Evolutionary conservation across 345 rosid species (phyloP).

Genomic region (Salix brachista): DNA sequence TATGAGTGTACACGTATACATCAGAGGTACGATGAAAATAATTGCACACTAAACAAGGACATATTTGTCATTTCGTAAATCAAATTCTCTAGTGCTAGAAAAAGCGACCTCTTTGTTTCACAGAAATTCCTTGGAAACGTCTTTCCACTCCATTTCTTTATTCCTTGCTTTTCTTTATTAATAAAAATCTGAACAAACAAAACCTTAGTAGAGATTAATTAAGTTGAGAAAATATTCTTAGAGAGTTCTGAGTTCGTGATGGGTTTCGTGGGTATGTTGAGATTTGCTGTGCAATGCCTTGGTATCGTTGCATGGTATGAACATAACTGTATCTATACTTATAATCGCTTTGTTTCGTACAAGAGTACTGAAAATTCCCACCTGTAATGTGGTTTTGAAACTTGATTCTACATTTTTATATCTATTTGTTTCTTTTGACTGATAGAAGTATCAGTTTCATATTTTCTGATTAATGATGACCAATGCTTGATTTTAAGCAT

Average conservation of each 20-base stretch:
- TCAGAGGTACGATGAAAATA: not conserved
- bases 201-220: not conserved
- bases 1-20: no score
- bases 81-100: not conserved
- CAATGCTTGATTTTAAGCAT: not conserved
- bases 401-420: not conserved
- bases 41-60: not conserved
- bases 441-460: not conserved
- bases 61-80: not conserved
- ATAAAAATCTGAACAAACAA: not conserved
- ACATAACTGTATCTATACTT: not conserved
- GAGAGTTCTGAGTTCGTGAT: constrained; percentile 2
- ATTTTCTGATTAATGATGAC: not conserved
- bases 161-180: not conserved
- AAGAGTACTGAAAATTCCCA: not conserved
- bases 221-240: not conserved
- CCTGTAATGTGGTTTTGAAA: not conserved
- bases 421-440: not conserved
- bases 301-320: constrained; percentile 29
- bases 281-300: constrained; percentile 14
- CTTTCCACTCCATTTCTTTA: not conserved
- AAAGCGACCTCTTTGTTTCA: not conserved
- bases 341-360: not conserved
- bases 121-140: not conserved
- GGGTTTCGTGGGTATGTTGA: constrained; percentile 13